These are phyloP conservation scores for Vaccinium vitisidaea DNA, from an alignment of 148 eudicot species.

Conservation along the genomic window DNA sequence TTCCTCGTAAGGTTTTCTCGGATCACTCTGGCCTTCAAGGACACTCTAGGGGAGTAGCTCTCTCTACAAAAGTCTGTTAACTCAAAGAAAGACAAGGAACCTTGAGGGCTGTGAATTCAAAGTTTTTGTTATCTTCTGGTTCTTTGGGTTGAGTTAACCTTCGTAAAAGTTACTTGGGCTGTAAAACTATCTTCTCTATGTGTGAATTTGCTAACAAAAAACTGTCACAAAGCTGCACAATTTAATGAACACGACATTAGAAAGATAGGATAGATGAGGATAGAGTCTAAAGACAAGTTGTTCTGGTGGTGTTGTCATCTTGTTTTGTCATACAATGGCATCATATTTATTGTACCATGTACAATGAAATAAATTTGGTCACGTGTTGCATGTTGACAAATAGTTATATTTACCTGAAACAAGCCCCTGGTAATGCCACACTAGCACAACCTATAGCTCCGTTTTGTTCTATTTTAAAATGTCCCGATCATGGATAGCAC, in stretches of 20 bases:
- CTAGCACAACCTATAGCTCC: neutral
- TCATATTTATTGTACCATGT: neutral
- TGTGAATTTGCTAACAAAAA: neutral
- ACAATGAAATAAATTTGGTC: neutral
- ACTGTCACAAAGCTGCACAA: neutral
- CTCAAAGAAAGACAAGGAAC: neutral
- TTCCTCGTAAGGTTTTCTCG: too few relatives aligned
- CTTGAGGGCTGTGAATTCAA: neutral
- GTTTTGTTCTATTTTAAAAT: neutral
- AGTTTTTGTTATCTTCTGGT: neutral
- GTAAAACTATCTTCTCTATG: neutral
- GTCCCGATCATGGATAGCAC: neutral
- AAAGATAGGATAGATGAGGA: neutral
- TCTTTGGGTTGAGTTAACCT: neutral
- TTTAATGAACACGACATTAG: neutral
- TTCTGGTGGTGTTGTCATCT: neutral
- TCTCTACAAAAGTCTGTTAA: neutral
- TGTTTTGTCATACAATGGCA: neutral
- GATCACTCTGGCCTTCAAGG: neutral
- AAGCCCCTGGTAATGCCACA: neutral
- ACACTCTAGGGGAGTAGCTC: neutral
- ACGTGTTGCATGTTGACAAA: neutral
- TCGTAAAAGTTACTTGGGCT: neutral
- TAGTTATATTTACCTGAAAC: neutral
- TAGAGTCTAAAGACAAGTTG: neutral